A percentile compares a stretch with the other conserved stretches of the same genome.
Evolutionary conservation across 768 basidiomycete species (phyloP).

Genomic region (Neoboletus brunneissimus): DNA sequence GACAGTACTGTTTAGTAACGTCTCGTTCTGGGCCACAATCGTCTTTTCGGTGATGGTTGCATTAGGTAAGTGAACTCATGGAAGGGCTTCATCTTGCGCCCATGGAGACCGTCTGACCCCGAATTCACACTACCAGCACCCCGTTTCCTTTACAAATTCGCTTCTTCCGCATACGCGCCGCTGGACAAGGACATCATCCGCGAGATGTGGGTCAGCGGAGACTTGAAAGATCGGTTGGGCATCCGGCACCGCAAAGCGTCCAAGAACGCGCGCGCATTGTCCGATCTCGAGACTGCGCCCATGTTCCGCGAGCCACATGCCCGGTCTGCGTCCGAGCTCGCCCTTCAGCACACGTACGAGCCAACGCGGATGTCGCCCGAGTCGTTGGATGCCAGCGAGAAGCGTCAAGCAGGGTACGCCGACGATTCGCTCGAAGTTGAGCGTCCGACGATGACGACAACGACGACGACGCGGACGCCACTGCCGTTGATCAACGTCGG

Average conservation of each 20-base stretch:
- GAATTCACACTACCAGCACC: too few relatives aligned
- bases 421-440: slow-evolving; percentile 4
- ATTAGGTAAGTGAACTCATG: slow-evolving; percentile 51
- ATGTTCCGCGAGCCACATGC: slow-evolving; percentile 68
- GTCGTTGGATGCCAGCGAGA: slow-evolving; percentile 12
- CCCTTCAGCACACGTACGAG: slow-evolving; percentile 44
- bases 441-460: not conserved
- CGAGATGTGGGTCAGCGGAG: slow-evolving; percentile 85
- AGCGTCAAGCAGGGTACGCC: not conserved
- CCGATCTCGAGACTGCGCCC: slow-evolving; percentile 59
- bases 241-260: slow-evolving; percentile 60
- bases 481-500: slow-evolving; percentile 16
- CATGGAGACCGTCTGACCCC: slow-evolving; percentile 1
- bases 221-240: slow-evolving; percentile 79
- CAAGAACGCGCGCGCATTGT: slow-evolving; percentile 33
- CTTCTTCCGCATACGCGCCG: slow-evolving; percentile 68
- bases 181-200: slow-evolving; percentile 88
- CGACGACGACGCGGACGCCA: slow-evolving; percentile 1
- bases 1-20: slow-evolving; percentile 66
- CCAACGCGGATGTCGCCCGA: slow-evolving; percentile 38
- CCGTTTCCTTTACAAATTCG: slow-evolving; percentile 71
- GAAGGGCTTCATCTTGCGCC: slow-evolving; percentile 2
- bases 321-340: slow-evolving; percentile 64
- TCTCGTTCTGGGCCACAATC: slow-evolving; percentile 84
- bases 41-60: slow-evolving; percentile 66